Base-by-base conservation (phyloP, 2,329 filamentous ascomycete species). In the Colletotrichum phormii region DNA sequence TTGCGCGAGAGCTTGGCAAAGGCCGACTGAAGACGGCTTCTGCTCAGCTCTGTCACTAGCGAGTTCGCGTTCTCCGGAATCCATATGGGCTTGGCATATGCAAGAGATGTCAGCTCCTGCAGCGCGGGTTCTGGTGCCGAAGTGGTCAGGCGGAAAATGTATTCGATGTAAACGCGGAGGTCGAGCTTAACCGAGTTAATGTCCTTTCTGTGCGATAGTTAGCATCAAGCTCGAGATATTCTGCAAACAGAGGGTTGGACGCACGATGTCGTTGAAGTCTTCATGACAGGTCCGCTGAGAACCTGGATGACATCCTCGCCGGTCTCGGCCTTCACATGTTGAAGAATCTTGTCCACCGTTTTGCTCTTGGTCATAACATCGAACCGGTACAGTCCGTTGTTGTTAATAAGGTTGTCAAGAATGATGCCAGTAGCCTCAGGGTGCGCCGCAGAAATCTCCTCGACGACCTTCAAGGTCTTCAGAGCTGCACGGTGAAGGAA, bases 361-460 rank as follows among this genome's bases (percentile, higher is more conserved):
- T 96, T 97, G 2, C 92, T 93, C 80, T 93, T 97, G 0, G 95
- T 97, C 70, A 93, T 87, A 75, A 94, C 92, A 79, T 98, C 97
- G 78, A 98, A 97, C 79, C 93, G 94, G 76, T 94, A 91, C 1
- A 89, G 88, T 2, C 94, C 94, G 72, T 92, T 86, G 63, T 90
- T 89, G 49, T 90, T 89, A 55, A 97, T 87, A n/a, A 98, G 84
- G 29, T 90, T 89, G 53, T 87, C 86, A 13, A 97, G 83, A 7
- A 96, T 85, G 1, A 88, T 84, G 4, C 88, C 81, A 1, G 94
- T 87, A 26, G 91, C 86, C 5, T 85, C 84, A 0, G 92, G 89
- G 6, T 92, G 85, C 5, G 87, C 84, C 72, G 92, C 89, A 1
- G 92, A 91, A 18, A 90, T 89, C 31, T 85, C 84, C 76, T 94